phyloP scores from a whole-genome alignment of 2,329 filamentous ascomycete genomes.

The Fusarium musae region DNA sequence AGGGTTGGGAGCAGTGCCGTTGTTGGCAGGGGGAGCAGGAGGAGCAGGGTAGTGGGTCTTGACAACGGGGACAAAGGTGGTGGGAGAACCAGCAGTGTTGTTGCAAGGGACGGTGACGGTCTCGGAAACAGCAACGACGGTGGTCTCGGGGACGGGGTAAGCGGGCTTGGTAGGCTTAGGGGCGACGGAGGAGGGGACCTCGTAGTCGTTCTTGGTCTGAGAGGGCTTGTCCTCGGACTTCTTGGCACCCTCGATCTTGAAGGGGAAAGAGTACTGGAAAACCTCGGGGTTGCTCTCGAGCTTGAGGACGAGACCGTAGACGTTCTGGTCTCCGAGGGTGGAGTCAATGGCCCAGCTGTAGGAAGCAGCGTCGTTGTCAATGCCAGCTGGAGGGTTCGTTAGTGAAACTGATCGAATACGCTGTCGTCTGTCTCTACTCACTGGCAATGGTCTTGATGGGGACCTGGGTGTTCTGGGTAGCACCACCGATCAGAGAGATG shows the following conservation, averaged over 20 bases:
- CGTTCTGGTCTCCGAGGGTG: constrained; percentile 55
- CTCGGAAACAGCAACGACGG: constrained; percentile 32
- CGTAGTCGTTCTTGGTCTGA: constrained; percentile 18
- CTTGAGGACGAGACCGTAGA: constrained; percentile 68
- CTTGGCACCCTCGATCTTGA: constrained; percentile 58
- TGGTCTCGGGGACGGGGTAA: constrained; percentile 38
- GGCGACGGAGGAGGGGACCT: constrained; percentile 43
- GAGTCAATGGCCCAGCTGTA: constrained; percentile 64
- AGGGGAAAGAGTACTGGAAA: constrained; percentile 73
- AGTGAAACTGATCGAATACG: background rate
- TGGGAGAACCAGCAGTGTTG: constrained; percentile 39
- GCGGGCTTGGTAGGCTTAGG: constrained; percentile 33
- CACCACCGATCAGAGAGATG: constrained; percentile 67
- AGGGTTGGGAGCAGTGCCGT: constrained; percentile 23
- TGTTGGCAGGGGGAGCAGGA: constrained; percentile 32
- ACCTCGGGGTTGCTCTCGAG: constrained; percentile 58
- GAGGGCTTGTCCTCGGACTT: constrained; percentile 21
- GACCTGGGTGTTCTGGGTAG: constrained; percentile 55
- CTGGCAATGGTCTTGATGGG: constrained; percentile 58
- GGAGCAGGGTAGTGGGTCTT: constrained; percentile 35
- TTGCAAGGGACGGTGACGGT: constrained; percentile 41
- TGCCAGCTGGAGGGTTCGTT: constrained; percentile 51
- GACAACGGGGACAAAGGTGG: constrained; percentile 38
- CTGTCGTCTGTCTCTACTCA: constrained; percentile 53
- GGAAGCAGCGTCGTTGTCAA: constrained; percentile 57